Conservation (phyloP, 139 green algal genomes). For the Micractinium sp. region DNA sequence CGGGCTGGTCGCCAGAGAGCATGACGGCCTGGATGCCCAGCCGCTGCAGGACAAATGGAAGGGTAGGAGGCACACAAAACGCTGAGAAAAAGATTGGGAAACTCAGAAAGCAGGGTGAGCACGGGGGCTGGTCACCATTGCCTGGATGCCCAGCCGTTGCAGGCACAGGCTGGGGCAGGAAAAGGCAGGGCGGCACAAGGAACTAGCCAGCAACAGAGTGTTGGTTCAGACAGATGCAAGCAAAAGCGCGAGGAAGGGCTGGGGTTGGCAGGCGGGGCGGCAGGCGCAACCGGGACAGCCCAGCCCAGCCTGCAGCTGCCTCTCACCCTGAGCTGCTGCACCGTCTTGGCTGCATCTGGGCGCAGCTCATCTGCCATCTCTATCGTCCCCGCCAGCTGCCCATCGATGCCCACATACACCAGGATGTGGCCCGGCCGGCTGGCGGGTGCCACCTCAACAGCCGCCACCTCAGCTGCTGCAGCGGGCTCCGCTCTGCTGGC, state of each 20-base stretch:
- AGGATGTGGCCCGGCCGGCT: constrained; percentile 58
- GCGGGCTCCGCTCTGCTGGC: neutral
- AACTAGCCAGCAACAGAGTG: no score
- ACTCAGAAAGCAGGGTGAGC: neutral
- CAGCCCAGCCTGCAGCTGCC: neutral
- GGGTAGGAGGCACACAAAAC: neutral
- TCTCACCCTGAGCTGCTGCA: constrained; percentile 36
- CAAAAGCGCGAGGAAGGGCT: neutral
- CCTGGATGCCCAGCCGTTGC: no score
- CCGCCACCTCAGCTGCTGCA: neutral
- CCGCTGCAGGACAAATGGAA: constrained; percentile 27
- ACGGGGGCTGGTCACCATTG: no score
- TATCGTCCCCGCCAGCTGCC: constrained; percentile 61
- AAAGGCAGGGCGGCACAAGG: neutral
- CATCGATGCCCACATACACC: constrained; percentile 74
- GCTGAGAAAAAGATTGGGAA: no score
- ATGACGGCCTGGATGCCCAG: constrained; percentile 68
- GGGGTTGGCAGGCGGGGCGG: no score
- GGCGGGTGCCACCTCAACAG: neutral
- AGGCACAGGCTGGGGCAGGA: no score
- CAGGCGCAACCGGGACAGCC: no score
- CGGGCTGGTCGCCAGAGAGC: constrained; percentile 77
- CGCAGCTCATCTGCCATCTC: constrained; percentile 72
- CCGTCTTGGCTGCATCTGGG: constrained; percentile 59
- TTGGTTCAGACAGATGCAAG: neutral